Conservation (phyloP, 1,284 basidiomycete genomes). For the Cryptococcus amylolentus region DNA sequence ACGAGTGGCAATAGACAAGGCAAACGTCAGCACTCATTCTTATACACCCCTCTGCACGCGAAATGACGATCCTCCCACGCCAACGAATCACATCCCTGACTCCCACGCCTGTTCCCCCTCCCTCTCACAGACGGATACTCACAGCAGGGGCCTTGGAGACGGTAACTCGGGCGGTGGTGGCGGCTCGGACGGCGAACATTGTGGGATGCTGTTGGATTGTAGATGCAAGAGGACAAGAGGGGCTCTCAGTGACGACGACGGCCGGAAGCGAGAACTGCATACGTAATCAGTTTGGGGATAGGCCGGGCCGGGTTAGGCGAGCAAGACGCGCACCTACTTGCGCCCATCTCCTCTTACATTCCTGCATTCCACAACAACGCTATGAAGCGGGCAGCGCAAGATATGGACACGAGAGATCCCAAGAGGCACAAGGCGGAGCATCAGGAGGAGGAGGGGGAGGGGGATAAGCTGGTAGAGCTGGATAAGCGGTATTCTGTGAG, state of each 20-base stretch:
- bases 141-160: conserved; percentile 23
- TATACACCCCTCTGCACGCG: background rate
- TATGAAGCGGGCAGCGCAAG: too few relatives aligned
- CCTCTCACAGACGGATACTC: conserved; percentile 5
- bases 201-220: background rate
- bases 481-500: conserved; percentile 15
- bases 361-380: too few relatives aligned
- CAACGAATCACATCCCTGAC: background rate
- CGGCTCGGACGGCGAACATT: conserved; percentile 15
- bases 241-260: background rate
- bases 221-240: background rate
- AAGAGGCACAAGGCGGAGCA: background rate
- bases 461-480: conserved; percentile 1
- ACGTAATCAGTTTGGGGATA: background rate
- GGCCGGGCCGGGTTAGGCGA: too few relatives aligned
- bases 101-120: background rate
- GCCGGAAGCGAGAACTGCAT: conserved; percentile 1
- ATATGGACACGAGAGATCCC: too few relatives aligned
- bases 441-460: background rate
- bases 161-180: conserved; percentile 16
- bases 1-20: background rate
- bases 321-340: too few relatives aligned
- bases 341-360: too few relatives aligned
- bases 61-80: background rate
- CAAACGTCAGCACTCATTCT: background rate